These are phyloP conservation scores for Backusella circina DNA, from an alignment of 192 early-diverging fungal genomes.

Conservation along the genomic window DNA sequence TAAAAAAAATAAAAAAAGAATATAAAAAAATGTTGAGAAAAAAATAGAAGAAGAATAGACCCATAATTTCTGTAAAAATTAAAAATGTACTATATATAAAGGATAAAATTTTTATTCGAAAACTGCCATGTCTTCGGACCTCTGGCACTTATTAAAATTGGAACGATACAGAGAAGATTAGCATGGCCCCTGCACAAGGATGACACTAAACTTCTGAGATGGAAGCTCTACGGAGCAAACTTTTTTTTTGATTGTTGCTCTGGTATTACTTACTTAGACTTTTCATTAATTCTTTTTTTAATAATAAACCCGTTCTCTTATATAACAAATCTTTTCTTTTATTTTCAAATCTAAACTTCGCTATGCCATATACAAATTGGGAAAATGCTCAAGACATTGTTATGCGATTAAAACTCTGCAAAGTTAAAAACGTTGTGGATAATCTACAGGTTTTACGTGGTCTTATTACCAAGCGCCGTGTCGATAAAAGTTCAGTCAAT, in stretches of 20 bases:
- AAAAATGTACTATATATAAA: not conserved
- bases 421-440: not conserved
- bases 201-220: not conserved
- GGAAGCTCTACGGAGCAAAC: not conserved
- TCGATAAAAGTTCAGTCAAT: not conserved
- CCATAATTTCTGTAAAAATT: not conserved
- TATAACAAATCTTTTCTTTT: no score
- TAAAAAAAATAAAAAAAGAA: not conserved
- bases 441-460: not conserved
- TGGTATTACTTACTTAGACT: not conserved
- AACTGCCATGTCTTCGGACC: not conserved
- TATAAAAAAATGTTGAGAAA: not conserved
- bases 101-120: rapidly evolving
- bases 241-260: not conserved
- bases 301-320: no score
- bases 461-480: not conserved
- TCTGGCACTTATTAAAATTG: not conserved
- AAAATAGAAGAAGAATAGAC: not conserved
- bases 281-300: no score
- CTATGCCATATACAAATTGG: no score
- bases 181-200: not conserved
- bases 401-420: not conserved
- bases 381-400: not conserved
- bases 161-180: not conserved
- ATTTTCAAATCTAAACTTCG: no score